Base-by-base conservation (phyloP, 148 eudicot genomes). In the Camellia lanceoleosa region DNA sequence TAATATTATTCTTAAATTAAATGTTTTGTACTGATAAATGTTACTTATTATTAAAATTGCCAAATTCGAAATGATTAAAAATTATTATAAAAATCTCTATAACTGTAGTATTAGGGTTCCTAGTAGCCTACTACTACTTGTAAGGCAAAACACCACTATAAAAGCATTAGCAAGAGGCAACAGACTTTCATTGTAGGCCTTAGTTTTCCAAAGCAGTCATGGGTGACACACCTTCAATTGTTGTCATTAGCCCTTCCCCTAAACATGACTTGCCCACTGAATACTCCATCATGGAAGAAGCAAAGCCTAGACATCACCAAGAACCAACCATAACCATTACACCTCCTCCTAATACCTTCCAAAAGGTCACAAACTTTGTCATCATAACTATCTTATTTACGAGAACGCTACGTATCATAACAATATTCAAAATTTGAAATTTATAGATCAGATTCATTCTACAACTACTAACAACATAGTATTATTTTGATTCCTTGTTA, bases 301-400 rank as follows among this genome's bases (percentile, higher is more conserved):
- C 47, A 15, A 83, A 75, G 63, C 75, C 18, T n/a, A 38, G 2
- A 46, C 43, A 73, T 7, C 19, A 15, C 5, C 20, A 51, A 0
- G 68, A 70, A 42, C 15, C 69, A 0, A 15, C 79, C 30, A 19
- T 49, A 7, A 1, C 58, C 38, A 18, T n/a, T 38, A 20, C 60
- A 41, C 51, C 19, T 69, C 49, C 84, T 79, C 84, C 84, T 3
- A 75, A 54, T 62, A 71, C 41, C 67, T 82, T 82, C 47, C 87
- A 85, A 49, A 82, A 82, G 82, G 87, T 82, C 38, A 30, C 1
- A 30, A 30, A 30, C 38, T 30, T 0, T 30, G 38, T 30, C 38
- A 30, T 30, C 38, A 30, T 30, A 30, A 30, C 38, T 30, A 1
- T 30, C 38, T 30, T 30, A 30, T 30, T 30, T 30, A 30, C 38